phyloP scores from a whole-genome alignment of 2,329 filamentous ascomycete genomes.

The Fusarium penzigii region DNA sequence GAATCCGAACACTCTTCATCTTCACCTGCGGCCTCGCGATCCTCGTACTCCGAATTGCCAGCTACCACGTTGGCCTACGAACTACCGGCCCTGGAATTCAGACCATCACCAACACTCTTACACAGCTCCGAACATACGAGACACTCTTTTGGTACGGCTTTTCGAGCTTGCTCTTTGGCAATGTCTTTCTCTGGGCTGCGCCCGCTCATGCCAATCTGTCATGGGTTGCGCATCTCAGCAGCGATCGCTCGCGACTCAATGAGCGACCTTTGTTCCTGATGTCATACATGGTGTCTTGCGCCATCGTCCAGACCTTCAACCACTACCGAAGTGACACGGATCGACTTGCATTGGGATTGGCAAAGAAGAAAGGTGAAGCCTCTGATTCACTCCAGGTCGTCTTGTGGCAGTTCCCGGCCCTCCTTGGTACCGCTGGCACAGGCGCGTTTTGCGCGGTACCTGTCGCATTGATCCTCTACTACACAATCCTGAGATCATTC shows the following conservation, averaged over 20 bases:
- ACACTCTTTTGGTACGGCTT: constrained; percentile 75
- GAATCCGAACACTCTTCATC: constrained; percentile 72
- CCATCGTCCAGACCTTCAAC: constrained; percentile 64
- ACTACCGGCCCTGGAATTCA: constrained; percentile 70
- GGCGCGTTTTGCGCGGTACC: constrained; percentile 43
- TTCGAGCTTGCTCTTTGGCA: constrained; percentile 77
- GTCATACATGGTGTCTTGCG: constrained; percentile 67
- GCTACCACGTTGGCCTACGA: constrained; percentile 74
- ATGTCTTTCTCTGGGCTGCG: constrained; percentile 76
- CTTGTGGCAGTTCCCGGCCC: constrained; percentile 39
- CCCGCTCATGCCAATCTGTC: constrained; percentile 61
- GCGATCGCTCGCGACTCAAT: constrained; percentile 76
- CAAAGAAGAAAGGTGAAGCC: constrained; percentile 28
- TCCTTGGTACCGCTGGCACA: constrained; percentile 41
- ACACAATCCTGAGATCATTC: constrained; percentile 58
- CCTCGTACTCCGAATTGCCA: constrained; percentile 82
- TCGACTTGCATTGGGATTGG: constrained; percentile 49
- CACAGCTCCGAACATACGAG: constrained; percentile 63
- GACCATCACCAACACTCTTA: constrained; percentile 59
- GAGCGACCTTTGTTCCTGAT: constrained; percentile 83
- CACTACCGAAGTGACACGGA: constrained; percentile 79
- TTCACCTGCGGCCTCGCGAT: constrained; percentile 76
- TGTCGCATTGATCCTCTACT: constrained; percentile 60
- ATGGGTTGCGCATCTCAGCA: constrained; percentile 71
- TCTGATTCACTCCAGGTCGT: constrained; percentile 38